A percentile compares a stretch with the other conserved stretches of the same genome.
Conservation (phyloP, 176 grass and related monocot genomes). For the Rhynchospora pubera region DNA sequence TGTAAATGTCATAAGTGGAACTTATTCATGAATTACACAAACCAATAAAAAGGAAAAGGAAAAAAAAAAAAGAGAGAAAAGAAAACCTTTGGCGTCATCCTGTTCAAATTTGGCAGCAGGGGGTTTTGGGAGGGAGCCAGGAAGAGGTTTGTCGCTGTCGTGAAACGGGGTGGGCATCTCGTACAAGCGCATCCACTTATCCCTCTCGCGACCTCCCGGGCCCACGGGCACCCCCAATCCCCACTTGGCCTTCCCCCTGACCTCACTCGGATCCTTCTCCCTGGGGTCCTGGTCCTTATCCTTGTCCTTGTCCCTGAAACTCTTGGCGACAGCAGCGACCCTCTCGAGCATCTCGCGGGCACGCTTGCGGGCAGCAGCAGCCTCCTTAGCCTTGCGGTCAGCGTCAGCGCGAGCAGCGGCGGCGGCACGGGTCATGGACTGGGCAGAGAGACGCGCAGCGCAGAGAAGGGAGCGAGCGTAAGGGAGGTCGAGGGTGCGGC, state of each 20-base stretch:
- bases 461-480: slow-evolving; percentile 47
- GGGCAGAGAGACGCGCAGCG: slow-evolving; percentile 45
- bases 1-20: too few species aligned
- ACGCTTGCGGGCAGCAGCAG: slow-evolving; percentile 44
- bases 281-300: slow-evolving; percentile 4
- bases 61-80: too few species aligned
- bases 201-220: neutral
- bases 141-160: neutral
- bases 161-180: neutral
- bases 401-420: slow-evolving; percentile 40
- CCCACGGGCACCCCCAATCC: neutral
- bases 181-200: slow-evolving; percentile 2
- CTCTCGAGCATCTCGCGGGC: slow-evolving; percentile 59
- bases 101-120: neutral
- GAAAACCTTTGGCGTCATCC: neutral
- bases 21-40: too few species aligned
- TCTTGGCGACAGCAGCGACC: slow-evolving; percentile 27
- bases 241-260: neutral
- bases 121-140: neutral
- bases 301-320: slow-evolving; percentile 19
- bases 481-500: slow-evolving; percentile 27
- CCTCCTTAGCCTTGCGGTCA: slow-evolving; percentile 52
- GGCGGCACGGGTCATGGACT: slow-evolving; percentile 46
- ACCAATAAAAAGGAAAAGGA: too few species aligned
- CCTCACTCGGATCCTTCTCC: neutral